Evolutionary conservation across 495 filamentous ascomycete species (phyloP).

Genomic region (Hyaloscypha variabilis): DNA sequence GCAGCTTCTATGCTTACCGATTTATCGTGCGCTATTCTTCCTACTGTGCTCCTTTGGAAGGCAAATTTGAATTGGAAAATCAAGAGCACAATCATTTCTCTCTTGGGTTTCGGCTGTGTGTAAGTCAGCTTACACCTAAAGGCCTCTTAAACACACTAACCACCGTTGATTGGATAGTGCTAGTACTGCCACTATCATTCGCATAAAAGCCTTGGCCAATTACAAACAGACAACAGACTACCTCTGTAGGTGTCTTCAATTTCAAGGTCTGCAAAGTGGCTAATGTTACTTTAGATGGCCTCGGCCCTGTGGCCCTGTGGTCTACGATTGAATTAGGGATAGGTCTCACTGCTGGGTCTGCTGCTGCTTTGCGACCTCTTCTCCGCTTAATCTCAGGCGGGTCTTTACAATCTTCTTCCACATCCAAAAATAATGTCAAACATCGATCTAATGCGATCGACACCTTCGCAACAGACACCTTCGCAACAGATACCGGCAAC

Average conservation of each 20-base stretch:
- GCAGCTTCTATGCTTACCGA: slow-evolving; percentile 2
- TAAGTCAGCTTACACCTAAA: slow-evolving; percentile 1
- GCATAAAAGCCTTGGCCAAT: slow-evolving; percentile 5
- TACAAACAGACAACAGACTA: slow-evolving; percentile 4
- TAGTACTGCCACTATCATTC: slow-evolving; percentile 10
- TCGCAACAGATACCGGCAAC: too few species aligned
- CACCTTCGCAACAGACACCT: background rate
- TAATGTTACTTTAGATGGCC: slow-evolving; percentile 10
- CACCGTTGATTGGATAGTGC: slow-evolving; percentile 3
- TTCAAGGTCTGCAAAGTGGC: background rate
- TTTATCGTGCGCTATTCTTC: slow-evolving; percentile 5
- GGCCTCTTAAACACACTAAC: background rate
- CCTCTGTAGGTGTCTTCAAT: slow-evolving; percentile 11
- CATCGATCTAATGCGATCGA: slow-evolving; percentile 6
- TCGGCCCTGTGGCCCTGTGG: slow-evolving; percentile 30
- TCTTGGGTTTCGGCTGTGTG: background rate
- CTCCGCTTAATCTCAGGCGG: slow-evolving; percentile 12
- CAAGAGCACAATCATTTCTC: background rate
- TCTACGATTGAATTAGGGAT: slow-evolving; percentile 31
- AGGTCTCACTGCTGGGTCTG: slow-evolving; percentile 31
- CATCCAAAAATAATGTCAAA: background rate
- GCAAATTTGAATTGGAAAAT: background rate
- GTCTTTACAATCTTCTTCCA: slow-evolving; percentile 2
- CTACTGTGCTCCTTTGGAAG: slow-evolving; percentile 3
- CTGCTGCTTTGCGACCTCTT: slow-evolving; percentile 32